Conservation (phyloP, 768 basidiomycete species). For the Auricularia cornea region DNA sequence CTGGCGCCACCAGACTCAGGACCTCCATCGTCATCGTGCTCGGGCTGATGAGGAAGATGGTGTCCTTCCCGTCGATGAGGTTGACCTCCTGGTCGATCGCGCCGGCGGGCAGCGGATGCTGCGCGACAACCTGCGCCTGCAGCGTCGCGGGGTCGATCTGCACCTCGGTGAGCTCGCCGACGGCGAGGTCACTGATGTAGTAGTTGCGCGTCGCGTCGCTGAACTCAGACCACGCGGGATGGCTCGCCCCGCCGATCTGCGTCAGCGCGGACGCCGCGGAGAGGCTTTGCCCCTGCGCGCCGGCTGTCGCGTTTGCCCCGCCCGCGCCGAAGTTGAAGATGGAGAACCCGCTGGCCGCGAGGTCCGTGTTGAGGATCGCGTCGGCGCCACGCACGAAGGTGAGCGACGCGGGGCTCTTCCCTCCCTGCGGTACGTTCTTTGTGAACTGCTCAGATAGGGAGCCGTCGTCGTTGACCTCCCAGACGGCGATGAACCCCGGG, state of each 20-base stretch:
- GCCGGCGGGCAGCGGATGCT: neutral
- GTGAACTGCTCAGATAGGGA: constrained; percentile 35
- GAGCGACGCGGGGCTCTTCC: constrained; percentile 44
- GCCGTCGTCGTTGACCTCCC: constrained; percentile 38
- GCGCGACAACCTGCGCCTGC: neutral
- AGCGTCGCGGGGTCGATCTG: neutral
- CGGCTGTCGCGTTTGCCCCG: too few relatives aligned
- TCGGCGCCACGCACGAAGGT: constrained; percentile 22
- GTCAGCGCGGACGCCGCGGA: neutral
- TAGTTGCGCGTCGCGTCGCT: constrained; percentile 24
- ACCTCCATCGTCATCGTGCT: constrained; percentile 22
- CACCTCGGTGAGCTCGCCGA: neutral
- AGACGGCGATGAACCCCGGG: constrained; percentile 41
- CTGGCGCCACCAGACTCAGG: constrained; percentile 20
- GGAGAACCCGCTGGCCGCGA: constrained; percentile 20
- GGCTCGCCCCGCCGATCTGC: constrained; percentile 19
- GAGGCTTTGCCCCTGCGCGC: constrained; percentile 7
- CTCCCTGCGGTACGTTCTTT: constrained; percentile 31
- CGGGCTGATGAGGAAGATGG: constrained; percentile 21
- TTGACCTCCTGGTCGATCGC: neutral
- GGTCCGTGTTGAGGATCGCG: constrained; percentile 22
- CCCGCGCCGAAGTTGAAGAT: constrained; percentile 20
- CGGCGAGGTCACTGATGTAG: constrained; percentile 20
- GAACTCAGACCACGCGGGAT: constrained; percentile 22
- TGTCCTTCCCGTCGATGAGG: neutral